A percentile compares a stretch with the other conserved stretches of the same genome.
phyloP scores from a whole-genome alignment of 345 rosid species.

The Eutrema heterophyllum region DNA sequence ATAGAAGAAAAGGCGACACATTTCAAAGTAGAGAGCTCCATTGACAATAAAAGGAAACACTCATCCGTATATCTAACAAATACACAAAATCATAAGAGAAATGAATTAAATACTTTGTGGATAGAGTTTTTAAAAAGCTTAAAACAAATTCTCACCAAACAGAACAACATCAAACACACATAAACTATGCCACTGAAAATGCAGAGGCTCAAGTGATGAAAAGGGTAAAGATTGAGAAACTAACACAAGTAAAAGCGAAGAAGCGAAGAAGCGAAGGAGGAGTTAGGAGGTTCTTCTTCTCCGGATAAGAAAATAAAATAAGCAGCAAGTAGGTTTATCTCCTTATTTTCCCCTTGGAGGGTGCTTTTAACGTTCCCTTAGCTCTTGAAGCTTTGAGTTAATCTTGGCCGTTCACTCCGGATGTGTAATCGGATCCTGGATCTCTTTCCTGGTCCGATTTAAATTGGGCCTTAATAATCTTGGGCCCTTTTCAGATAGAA shows the following conservation, averaged over 20 bases:
- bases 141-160: background rate
- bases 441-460: background rate
- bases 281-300: background rate
- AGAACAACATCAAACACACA: background rate
- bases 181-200: background rate
- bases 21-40: background rate
- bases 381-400: constrained; percentile 30
- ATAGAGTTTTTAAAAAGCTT: background rate
- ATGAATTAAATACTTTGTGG: background rate
- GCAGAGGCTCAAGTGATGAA: background rate
- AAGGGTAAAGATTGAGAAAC: background rate
- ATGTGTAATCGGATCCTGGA: background rate
- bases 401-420: constrained; percentile 40
- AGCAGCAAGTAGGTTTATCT: constrained; percentile 26
- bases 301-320: constrained; percentile 3
- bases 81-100: background rate
- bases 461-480: background rate
- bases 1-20: background rate
- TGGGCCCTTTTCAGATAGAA: background rate
- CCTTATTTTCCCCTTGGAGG: background rate
- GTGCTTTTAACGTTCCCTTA: constrained; percentile 6
- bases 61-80: background rate
- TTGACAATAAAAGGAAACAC: background rate
- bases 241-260: constrained; percentile 7
- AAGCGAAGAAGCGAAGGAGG: background rate